Conservation (phyloP, 2,329 filamentous ascomycete genomes). For the Hypoxylon sp. region DNA sequence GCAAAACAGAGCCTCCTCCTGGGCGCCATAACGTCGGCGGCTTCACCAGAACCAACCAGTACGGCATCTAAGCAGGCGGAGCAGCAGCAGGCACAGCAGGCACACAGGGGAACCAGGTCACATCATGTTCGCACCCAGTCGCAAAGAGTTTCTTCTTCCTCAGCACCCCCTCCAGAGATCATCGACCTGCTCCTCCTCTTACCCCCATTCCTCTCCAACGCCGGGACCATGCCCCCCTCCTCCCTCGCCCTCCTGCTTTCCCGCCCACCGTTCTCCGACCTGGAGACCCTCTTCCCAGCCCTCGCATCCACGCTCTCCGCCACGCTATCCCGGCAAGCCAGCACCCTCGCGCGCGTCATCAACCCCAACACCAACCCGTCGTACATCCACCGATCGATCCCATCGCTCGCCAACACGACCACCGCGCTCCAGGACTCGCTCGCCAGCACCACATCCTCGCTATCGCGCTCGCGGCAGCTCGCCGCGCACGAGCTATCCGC, state of each 20-base stretch:
- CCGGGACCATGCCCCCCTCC: conserved; percentile 48
- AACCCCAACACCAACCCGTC: conserved; percentile 61
- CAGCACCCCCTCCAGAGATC: conserved; percentile 53
- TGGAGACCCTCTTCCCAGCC: conserved; percentile 57
- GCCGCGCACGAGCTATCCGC: conserved; percentile 48
- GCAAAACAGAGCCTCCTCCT: conserved; percentile 61
- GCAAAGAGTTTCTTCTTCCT: conserved; percentile 34
- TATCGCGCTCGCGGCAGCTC: conserved; percentile 52
- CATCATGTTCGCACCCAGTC: conserved; percentile 28
- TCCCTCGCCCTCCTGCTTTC: conserved; percentile 56
- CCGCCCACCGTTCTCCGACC: conserved; percentile 57
- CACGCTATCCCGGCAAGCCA: conserved; percentile 58
- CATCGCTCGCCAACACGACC: conserved; percentile 55
- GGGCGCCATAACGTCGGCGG: conserved; percentile 56
- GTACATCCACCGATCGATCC: conserved; percentile 65
- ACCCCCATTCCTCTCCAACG: conserved; percentile 55
- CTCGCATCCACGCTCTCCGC: conserved; percentile 58
- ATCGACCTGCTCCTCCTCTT: conserved; percentile 64
- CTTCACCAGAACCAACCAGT: conserved; percentile 43
- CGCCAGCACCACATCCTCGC: conserved; percentile 40
- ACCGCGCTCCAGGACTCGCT: conserved; percentile 44
- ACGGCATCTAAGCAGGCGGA: conserved; percentile 38
- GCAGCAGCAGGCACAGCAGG: conserved; percentile 29
- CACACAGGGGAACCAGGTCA: conserved; percentile 38
- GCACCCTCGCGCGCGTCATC: conserved; percentile 56